phyloP scores from a whole-genome alignment of 2,329 filamentous ascomycete genomes.

The Fusarium chlamydosporum region DNA sequence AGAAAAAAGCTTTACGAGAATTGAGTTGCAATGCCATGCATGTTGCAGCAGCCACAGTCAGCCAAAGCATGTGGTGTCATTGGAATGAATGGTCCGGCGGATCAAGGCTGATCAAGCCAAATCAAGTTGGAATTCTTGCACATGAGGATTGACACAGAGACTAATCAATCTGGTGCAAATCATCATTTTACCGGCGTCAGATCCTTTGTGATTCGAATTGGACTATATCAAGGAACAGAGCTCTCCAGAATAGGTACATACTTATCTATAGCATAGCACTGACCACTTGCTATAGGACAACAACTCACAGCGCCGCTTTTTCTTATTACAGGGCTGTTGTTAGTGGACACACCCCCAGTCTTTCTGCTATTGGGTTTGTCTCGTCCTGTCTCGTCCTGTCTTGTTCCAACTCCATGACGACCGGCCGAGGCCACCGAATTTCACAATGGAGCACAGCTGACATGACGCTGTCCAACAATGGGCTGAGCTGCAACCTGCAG shows the following conservation, averaged over 20 bases:
- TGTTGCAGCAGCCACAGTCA: constrained; percentile 19
- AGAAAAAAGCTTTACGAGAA: constrained; percentile 13
- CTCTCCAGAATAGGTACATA: constrained; percentile 7
- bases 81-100: constrained; percentile 22
- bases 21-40: constrained; percentile 19
- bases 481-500: constrained; percentile 33
- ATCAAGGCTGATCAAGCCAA: constrained; percentile 42
- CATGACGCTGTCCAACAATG: constrained; percentile 37
- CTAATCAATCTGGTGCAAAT: constrained; percentile 33
- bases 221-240: not conserved
- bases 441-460: constrained; percentile 22
- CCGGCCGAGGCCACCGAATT: constrained; percentile 18
- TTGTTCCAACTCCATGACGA: constrained; percentile 26
- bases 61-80: constrained; percentile 26
- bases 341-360: constrained; percentile 32
- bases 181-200: constrained; percentile 30
- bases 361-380: not conserved
- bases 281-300: constrained; percentile 13
- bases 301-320: constrained; percentile 21
- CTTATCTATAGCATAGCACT: constrained; percentile 8
- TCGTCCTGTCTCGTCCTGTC: constrained; percentile 10
- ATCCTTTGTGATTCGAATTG: not conserved
- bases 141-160: constrained; percentile 28
- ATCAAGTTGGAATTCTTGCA: constrained; percentile 31
- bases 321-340: constrained; percentile 25